Base-by-base conservation (phyloP, 257 asterid genomes). In the Echites panduratus region DNA sequence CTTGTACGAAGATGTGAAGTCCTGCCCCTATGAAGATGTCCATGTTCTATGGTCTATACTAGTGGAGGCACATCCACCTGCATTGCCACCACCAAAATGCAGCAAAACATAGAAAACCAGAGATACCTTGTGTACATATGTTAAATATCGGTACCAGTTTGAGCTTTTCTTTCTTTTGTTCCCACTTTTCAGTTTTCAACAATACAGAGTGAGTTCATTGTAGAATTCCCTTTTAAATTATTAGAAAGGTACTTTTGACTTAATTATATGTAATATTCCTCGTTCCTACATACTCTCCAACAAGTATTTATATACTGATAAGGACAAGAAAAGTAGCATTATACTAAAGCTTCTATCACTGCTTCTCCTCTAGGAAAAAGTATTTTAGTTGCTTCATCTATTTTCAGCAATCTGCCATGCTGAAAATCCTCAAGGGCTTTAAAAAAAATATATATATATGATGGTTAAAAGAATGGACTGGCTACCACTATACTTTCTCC, bases 11-110 rank as follows among this genome's bases (percentile, higher is more conserved):
- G 97, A 93, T 89, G 97, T 93, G 61, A 93, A 89, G 82, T 88
- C 97, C 5, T 93, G 98, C 83, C 96, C 90, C 12, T 93, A 82
- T 50, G 98, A 93, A 83, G 98, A 93, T 32, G 98, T 93, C 62
- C 97, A 93, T 74, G 92, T 93, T 17, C 89, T 93, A 43, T 93
- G 98, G 98, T 89, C 98, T 26, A 90, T 93, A 78, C 70, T 93
- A 79, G 96, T 93, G 77, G 96, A 93, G 79, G 85, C 97, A n/a
- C 93, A 90, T 70, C 89, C 85, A 32, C 92, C 79, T 22, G 81
- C 94, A 17, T 77, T 82, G 81, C 92, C 90, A 16, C 86, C 86
- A 41, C 82, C 89, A 20, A 83, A 79, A 75, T 85, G 87, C 87
- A 65, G 62, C 82, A 50, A 79, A 40, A 54, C 65, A 59, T 48